Conservation (phyloP, 805 yeast species). For the Cyberlindnera petersonii region DNA sequence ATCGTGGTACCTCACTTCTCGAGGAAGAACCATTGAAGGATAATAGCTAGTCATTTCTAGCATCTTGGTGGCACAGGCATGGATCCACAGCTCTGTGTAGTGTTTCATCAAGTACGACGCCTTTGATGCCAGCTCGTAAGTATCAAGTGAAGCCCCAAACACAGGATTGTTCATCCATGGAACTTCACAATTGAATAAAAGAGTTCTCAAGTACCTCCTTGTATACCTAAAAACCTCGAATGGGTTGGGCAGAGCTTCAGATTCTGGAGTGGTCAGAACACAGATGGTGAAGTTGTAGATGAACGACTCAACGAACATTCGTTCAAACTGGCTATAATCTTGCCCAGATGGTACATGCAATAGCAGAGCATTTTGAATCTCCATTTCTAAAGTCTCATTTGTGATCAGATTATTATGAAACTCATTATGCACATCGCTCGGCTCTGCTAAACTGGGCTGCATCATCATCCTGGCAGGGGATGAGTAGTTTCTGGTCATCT, state of each 20-base stretch:
- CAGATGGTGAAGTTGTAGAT: conserved; percentile 39
- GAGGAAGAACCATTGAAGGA: conserved; percentile 21
- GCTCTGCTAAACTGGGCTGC: not conserved
- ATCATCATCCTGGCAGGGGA: conserved; percentile 2
- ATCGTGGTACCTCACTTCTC: conserved; percentile 13
- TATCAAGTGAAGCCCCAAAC: conserved; percentile 34
- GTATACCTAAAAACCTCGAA: conserved; percentile 35
- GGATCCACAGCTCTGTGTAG: conserved; percentile 8
- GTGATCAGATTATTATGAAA: conserved; percentile 13
- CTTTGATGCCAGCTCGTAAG: conserved; percentile 35
- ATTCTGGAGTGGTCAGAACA: conserved; percentile 34
- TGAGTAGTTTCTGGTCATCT: conserved; percentile 24
- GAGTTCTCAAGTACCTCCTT: conserved; percentile 31
- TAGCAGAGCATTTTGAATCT: conserved; percentile 20
- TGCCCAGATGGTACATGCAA: not conserved
- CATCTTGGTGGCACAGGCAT: conserved; percentile 14
- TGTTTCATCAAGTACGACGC: conserved; percentile 30
- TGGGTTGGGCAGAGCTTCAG: conserved; percentile 39
- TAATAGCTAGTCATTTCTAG: conserved; percentile 17
- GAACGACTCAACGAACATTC: conserved; percentile 43
- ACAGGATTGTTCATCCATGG: conserved; percentile 42
- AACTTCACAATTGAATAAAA: conserved; percentile 35
- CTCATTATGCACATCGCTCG: not conserved
- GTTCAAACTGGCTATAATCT: conserved; percentile 19
- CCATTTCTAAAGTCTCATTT: conserved; percentile 23